Conservation (phyloP, 1,284 basidiomycete species). For the Rhodotorula sp. region DNA sequence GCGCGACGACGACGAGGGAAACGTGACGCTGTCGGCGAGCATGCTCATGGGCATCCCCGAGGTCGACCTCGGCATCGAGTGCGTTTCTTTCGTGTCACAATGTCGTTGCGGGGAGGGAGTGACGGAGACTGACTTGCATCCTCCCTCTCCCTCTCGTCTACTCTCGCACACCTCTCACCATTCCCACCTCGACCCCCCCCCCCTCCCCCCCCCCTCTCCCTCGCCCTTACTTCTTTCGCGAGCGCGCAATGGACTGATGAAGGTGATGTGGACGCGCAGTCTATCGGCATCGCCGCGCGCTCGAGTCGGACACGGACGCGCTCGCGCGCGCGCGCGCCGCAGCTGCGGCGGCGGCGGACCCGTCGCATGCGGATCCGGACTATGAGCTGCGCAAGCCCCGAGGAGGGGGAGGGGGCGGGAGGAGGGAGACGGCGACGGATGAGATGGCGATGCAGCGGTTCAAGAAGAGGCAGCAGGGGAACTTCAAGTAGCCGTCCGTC, state of each 20-base stretch:
- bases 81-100: too few relatives aligned
- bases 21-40: constrained; percentile 82
- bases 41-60: constrained; percentile 96
- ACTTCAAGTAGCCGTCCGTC: constrained; percentile 3
- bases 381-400: constrained; percentile 51
- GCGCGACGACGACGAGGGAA: constrained; percentile 72
- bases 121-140: not conserved
- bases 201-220: not conserved
- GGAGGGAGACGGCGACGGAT: constrained; percentile 81
- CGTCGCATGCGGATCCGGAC: constrained; percentile 9
- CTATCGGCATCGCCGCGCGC: constrained; percentile 72
- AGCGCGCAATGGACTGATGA: too few relatives aligned
- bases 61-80: constrained; percentile 98
- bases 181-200: constrained; percentile 20
- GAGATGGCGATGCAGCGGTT: constrained; percentile 86
- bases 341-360: constrained; percentile 64
- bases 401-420: constrained; percentile 67
- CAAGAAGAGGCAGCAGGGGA: constrained; percentile 70
- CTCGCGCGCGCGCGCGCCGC: constrained; percentile 78
- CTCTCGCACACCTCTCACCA: not conserved
- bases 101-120: too few relatives aligned
- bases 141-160: not conserved
- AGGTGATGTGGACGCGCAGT: constrained; percentile 56
- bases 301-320: constrained; percentile 81
- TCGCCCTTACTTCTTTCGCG: too few relatives aligned